phyloP scores from a whole-genome alignment of 2,329 filamentous ascomycete species.

The Xylariaceae sp. region DNA sequence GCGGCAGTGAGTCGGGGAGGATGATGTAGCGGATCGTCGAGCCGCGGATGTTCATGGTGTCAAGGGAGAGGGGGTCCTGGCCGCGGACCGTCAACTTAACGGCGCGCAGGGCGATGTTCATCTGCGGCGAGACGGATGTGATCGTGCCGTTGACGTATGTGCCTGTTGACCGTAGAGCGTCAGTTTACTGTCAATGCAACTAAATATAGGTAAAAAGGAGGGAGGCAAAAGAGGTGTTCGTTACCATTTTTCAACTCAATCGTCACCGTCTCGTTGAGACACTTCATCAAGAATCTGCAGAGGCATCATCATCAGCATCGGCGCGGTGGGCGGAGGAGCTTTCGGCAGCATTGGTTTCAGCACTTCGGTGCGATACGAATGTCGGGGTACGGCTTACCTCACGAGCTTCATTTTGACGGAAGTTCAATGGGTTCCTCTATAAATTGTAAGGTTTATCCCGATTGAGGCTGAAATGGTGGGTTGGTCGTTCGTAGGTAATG shows the following conservation, averaged over 20 bases:
- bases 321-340: slow-evolving; percentile 28
- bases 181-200: not conserved
- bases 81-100: slow-evolving; percentile 94
- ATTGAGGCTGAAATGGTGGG: not conserved
- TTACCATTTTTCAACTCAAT: slow-evolving; percentile 97
- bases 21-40: slow-evolving; percentile 96
- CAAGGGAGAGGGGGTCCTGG: slow-evolving; percentile 80
- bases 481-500: slow-evolving; percentile 7
- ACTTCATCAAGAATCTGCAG: slow-evolving; percentile 96
- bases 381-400: slow-evolving; percentile 57
- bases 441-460: not conserved
- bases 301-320: slow-evolving; percentile 30
- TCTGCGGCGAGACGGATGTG: slow-evolving; percentile 91
- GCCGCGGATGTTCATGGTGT: slow-evolving; percentile 94
- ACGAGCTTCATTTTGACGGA: slow-evolving; percentile 84
- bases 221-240: slow-evolving; percentile 17
- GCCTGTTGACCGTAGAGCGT: slow-evolving; percentile 48
- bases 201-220: not conserved
- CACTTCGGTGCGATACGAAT: slow-evolving; percentile 40
- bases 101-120: slow-evolving; percentile 94
- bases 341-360: slow-evolving; percentile 36
- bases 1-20: slow-evolving; percentile 86
- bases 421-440: slow-evolving; percentile 6
- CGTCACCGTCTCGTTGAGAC: slow-evolving; percentile 95
- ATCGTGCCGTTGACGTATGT: slow-evolving; percentile 97